These are phyloP conservation scores for Herpetospermum pedunculosum DNA, from an alignment of 306 rosid species.

Conservation along the genomic window DNA sequence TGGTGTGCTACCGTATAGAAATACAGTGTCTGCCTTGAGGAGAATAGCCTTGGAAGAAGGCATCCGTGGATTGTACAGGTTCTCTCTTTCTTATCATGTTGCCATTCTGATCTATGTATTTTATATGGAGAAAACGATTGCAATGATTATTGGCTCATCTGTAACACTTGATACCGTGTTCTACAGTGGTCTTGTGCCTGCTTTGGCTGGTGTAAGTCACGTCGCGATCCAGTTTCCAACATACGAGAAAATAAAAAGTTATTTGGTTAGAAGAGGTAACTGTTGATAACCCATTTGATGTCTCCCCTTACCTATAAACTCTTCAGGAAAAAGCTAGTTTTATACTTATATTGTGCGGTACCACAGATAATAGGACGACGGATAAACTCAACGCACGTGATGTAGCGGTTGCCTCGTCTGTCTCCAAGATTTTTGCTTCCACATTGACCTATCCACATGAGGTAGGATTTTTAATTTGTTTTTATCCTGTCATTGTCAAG, in stretches of 20 bases:
- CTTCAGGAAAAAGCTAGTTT: background rate
- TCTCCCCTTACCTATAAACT: background rate
- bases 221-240: constrained; percentile 85
- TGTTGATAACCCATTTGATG: constrained; percentile 6
- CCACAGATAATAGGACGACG: constrained; percentile 41
- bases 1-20: constrained; percentile 59
- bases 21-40: constrained; percentile 64
- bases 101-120: background rate
- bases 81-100: constrained; percentile 14
- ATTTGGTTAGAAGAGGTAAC: constrained; percentile 62
- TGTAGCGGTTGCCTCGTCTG: constrained; percentile 79
- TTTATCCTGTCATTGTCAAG: background rate
- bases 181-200: constrained; percentile 82
- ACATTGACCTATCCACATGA: constrained; percentile 86
- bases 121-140: background rate
- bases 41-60: constrained; percentile 93
- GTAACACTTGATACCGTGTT: constrained; percentile 8
- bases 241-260: constrained; percentile 56
- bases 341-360: constrained; percentile 6
- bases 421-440: constrained; percentile 83
- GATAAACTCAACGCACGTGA: constrained; percentile 68
- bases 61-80: constrained; percentile 85
- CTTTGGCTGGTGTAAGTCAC: constrained; percentile 83
- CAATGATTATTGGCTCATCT: background rate
- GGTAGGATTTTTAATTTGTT: constrained; percentile 24